Base-by-base conservation (phyloP, 805 yeast species). In the Candida caryicola region DNA sequence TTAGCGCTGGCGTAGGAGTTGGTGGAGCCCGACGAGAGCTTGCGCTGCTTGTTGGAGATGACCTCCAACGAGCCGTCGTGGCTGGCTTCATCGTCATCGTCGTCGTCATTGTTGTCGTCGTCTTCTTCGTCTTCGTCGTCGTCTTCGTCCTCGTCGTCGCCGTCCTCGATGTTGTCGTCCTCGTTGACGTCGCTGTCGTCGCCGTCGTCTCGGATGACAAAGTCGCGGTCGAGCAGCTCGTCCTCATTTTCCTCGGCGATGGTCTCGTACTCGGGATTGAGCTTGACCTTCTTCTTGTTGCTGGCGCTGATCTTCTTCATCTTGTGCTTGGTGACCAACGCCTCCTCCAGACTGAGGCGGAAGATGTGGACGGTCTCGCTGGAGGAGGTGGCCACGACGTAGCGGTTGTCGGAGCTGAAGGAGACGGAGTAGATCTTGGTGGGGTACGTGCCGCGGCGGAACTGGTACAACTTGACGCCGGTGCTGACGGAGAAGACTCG, bases 291-390 rank as follows among this genome's bases (percentile, higher is more conserved):
- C 34, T 39, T 49, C 27, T 34, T 30, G 18, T 49, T 42, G 12
- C 17, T 21, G 9, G 33, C 21, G n/a, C 19, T 50, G 25, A 36
- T 43, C 31, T 55, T 50, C 34, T 57, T 62, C 27, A 54, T 50
- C 35, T 55, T 56, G 33, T 66, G 71, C 42, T 66, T 68, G 36
- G 50, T 63, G 18, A 57, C 69, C 31, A 69, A 50, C 2, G 71
- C 59, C 50, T 69, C 74, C 10, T 66, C 72, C 23, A 73, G 79
- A 1, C 80, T 85, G 37, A 90, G 61, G 41, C 89, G 74, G 70
- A 91, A 93, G 27, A 93, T 79, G 60, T 93, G 99, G 16, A 93
- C 90, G 0, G 99, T 93, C 31, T 86, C 95, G 15, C 95, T 87
- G 2, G 95, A 79, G 18, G 95, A 83, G 8, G 91, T 79, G 17